Evolutionary conservation across 176 grass and related monocot species (phyloP).

Genomic region (Olyra latifolia): DNA sequence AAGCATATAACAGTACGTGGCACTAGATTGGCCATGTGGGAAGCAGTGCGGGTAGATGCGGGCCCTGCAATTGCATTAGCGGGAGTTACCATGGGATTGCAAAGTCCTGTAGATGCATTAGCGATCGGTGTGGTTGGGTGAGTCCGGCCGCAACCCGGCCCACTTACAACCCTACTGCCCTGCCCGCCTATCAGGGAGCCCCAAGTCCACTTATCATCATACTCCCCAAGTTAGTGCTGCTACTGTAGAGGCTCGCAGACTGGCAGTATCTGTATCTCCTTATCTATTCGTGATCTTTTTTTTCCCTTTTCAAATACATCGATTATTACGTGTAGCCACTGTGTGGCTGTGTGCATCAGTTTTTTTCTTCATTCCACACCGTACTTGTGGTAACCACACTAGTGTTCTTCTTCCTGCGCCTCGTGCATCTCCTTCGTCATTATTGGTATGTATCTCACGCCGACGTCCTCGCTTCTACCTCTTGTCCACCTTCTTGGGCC

Average conservation of each 20-base stretch:
- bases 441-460: too few relatives aligned
- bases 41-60: too few relatives aligned
- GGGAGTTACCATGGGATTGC: too few relatives aligned
- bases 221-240: background rate
- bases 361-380: background rate
- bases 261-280: background rate
- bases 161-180: too few relatives aligned
- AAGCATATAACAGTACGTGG: too few relatives aligned
- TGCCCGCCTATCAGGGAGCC: background rate
- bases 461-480: background rate
- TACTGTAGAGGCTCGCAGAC: background rate
- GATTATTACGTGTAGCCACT: background rate
- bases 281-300: background rate
- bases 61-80: too few relatives aligned
- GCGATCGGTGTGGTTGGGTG: too few relatives aligned
- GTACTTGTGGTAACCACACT: background rate
- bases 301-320: background rate
- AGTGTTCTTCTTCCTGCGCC: background rate
- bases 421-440: too few relatives aligned
- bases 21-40: too few relatives aligned
- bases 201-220: constrained; percentile 37
- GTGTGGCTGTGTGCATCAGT: background rate
- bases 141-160: too few relatives aligned
- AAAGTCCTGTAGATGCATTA: too few relatives aligned
- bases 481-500: background rate